Evolutionary conservation across 1,284 basidiomycete species (phyloP), one percentile per base, ranked within the genome.

Genomic region (Malassezia sympodialis): DNA sequence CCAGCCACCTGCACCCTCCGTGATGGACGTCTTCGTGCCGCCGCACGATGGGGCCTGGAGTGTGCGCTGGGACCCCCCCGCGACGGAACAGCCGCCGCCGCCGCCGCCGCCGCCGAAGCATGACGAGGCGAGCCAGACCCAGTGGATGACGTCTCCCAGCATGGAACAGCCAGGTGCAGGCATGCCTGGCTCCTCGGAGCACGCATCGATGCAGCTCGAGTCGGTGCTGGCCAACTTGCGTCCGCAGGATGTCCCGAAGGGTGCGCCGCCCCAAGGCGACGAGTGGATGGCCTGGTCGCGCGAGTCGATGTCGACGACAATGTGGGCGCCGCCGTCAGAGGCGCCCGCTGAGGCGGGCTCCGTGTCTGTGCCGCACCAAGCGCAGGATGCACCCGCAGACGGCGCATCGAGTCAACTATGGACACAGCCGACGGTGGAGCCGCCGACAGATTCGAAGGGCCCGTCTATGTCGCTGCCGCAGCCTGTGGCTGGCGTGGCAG

Each of bases 21-120:
- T 31, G 1, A 11, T 48, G 23, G 21, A 21, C 19, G 31, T 48
- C 1, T 11, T 19, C 12, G 32, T 48, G 21, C 46, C 46, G 14
- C 46, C 46, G 2, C 46, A 48, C 24, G 46, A 48, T 32, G 46
- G 46, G 14, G 46, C 46, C 14, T 48, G 46, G 46, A 48, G 46
- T 48, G 46, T 48, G 21, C 46, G 46, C 10, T 48, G 46, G 46
- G 46, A 48, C 23, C 32, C 15, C 4, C 46, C 46, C 2, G 3
- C 46, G 26, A n/a, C 26, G 12, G 44, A 30, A 4, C 37, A 39
- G 37, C 19, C 19, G n/a, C 32, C 46, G 19, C 46, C 31, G 34
- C 46, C 31, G 34, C 32, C 46, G 10, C 46, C 34, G 32, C 30
- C 30, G 19, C 21, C 30, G 10, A 28, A 24, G 11, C 32, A 28